Conservation (phyloP, 495 filamentous ascomycete genomes). For the Aspergillus bridgeri region DNA sequence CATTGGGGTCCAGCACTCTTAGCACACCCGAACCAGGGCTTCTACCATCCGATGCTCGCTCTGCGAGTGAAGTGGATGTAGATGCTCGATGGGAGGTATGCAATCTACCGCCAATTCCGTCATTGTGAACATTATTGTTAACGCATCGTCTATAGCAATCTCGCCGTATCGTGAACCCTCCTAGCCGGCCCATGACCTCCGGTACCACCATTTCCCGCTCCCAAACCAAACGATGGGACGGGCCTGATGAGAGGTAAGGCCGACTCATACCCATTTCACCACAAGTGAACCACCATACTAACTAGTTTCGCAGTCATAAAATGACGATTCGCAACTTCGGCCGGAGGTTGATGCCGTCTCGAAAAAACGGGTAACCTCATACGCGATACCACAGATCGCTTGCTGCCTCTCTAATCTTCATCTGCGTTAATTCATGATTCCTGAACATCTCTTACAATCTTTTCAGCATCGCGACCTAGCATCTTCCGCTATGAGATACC, state of each 20-base stretch:
- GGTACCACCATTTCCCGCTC: constrained; percentile 27
- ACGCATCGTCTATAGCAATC: constrained; percentile 34
- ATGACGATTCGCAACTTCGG: constrained; percentile 41
- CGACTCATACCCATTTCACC: neutral
- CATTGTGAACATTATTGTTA: neutral
- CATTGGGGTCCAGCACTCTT: constrained; percentile 34
- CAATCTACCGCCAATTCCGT: neutral
- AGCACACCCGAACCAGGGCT: constrained; percentile 23
- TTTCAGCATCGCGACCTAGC: neutral
- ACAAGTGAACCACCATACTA: no score
- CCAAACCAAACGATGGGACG: constrained; percentile 24
- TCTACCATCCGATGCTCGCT: constrained; percentile 30
- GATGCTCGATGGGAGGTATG: constrained; percentile 34
- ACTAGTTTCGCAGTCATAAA: constrained; percentile 23
- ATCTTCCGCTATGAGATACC: neutral
- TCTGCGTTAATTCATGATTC: neutral
- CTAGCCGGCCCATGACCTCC: constrained; percentile 36
- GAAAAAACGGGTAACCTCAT: constrained; percentile 11
- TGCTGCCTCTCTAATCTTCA: neutral
- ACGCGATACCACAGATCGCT: neutral
- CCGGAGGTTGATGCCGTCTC: constrained; percentile 35
- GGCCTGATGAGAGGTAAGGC: constrained; percentile 40
- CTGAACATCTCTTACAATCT: neutral
- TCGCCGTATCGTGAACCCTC: constrained; percentile 36
- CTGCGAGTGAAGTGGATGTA: constrained; percentile 39